Base-by-base conservation (phyloP, 2,329 filamentous ascomycete species). In the Teratosphaeriaceae sp. region DNA sequence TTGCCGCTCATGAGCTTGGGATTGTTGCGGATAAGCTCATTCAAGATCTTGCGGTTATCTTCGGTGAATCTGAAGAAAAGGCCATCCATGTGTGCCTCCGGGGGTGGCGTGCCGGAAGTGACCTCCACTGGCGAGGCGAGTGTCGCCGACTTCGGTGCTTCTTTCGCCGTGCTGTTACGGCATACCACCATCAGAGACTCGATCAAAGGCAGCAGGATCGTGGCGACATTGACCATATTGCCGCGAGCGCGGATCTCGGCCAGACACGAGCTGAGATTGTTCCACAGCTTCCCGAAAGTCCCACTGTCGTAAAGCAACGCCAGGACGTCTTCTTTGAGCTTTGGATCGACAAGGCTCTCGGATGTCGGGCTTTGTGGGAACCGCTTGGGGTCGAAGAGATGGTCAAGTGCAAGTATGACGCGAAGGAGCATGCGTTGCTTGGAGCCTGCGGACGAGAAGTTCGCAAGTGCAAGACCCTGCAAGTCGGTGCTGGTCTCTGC, bases 141-240 rank as follows among this genome's bases (percentile, higher is more conserved):
- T 62, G 86, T 76, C 21, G 61, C 54, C 19, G 60, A 53, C 4
- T 74, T 53, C 1, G 75, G 66, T 20, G 79, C 69, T 47, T 92
- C 85, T 58, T 82, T 83, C 42, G 88, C 72, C 1, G 88, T 85
- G 7, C 88, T 95, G 65, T 97, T 97, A 73, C 97, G 98, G 76
- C 94, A 98, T 21, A 98, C 89, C 41, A 98, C 92, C 92, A 98
- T 98, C 48, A 98, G 73, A 5, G 89, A 88, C 65, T 98, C 92
- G 48, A 98, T 96, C 22, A 98, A 72, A 22, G 92, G 92, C 26
- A 97, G 73, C 20, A 98, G 75, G 50, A 97, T 97, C 1, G 90
- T 97, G 22, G 92, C 94, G 44, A 98, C 89, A 58, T 94, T 96
- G 59, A 97, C 80, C 82, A 97, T 92, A 61, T 88, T 94, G 62